phyloP scores from a whole-genome alignment of 257 asterid genomes.

The Solanum gandarillasii region DNA sequence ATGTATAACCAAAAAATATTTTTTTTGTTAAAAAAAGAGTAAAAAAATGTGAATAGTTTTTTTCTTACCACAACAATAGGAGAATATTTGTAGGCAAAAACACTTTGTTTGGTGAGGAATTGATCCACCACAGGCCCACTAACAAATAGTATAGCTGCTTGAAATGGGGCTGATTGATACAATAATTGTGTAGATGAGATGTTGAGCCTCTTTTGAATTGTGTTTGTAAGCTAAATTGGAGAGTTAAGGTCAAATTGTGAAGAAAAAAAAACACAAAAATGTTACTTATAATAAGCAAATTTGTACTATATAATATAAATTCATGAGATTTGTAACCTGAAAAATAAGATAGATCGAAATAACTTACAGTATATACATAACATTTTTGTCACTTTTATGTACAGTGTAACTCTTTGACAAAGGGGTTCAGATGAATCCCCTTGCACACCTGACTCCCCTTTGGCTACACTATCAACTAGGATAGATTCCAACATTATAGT shows the following conservation, averaged over 20 bases:
- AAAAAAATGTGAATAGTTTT: not conserved
- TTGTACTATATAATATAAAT: not conserved
- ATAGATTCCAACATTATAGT: not conserved
- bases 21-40: too few species aligned
- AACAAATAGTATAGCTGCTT: constrained; percentile 66
- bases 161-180: constrained; percentile 91
- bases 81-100: constrained; percentile 62
- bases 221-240: constrained; percentile 65
- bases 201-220: constrained; percentile 76
- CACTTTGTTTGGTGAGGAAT: constrained; percentile 58
- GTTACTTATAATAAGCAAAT: not conserved
- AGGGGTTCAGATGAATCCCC: not conserved
- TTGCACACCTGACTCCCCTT: not conserved
- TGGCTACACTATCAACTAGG: not conserved
- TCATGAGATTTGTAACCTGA: not conserved
- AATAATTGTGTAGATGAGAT: constrained; percentile 76
- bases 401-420: not conserved
- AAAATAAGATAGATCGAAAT: not conserved
- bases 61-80: constrained; percentile 50
- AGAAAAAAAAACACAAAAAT: not conserved
- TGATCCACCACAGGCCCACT: constrained; percentile 71
- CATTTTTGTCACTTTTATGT: not conserved
- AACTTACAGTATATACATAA: not conserved
- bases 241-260: not conserved
- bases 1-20: not conserved